Evolutionary conservation across 331 rosid species (phyloP).

Genomic region (Dryas integrifolia): DNA sequence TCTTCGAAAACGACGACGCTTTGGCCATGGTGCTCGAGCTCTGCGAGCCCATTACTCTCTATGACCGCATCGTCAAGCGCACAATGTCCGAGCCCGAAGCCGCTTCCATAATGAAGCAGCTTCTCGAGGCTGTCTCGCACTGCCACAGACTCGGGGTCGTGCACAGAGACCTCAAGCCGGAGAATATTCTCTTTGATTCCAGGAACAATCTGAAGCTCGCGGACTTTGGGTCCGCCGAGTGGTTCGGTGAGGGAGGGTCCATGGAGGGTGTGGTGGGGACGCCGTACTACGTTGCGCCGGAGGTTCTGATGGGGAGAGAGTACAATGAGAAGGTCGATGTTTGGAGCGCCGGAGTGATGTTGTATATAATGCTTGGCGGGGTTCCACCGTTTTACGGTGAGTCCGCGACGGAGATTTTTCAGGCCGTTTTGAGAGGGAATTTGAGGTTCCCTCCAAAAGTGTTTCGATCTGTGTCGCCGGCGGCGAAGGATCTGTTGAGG

Average conservation of each 20-base stretch:
- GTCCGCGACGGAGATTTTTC: constrained; percentile 51
- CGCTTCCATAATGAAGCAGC: constrained; percentile 39
- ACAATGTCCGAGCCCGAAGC: constrained; percentile 51
- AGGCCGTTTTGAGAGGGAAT: constrained; percentile 63
- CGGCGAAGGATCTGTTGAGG: constrained; percentile 71
- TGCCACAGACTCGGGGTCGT: constrained; percentile 62
- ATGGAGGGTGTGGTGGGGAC: constrained; percentile 69
- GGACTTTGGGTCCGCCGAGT: constrained; percentile 82
- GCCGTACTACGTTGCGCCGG: constrained; percentile 78
- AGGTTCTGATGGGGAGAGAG: constrained; percentile 57
- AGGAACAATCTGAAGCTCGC: constrained; percentile 51
- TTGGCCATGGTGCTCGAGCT: constrained; percentile 57
- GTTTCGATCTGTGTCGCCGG: constrained; percentile 57
- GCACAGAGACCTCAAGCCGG: constrained; percentile 76
- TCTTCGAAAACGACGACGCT: constrained; percentile 45
- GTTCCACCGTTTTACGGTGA: constrained; percentile 79
- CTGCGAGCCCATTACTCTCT: constrained; percentile 54
- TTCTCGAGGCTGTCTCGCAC: constrained; percentile 53
- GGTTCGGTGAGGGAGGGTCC: constrained; percentile 44
- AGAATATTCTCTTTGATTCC: constrained; percentile 60
- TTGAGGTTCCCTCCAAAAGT: constrained; percentile 64
- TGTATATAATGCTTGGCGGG: constrained; percentile 68
- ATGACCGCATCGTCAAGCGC: constrained; percentile 51
- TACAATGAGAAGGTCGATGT: constrained; percentile 63
- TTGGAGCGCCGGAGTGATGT: constrained; percentile 69